phyloP scores from a whole-genome alignment of 208 protist species.

The Trypanosoma scelopori region DNA sequence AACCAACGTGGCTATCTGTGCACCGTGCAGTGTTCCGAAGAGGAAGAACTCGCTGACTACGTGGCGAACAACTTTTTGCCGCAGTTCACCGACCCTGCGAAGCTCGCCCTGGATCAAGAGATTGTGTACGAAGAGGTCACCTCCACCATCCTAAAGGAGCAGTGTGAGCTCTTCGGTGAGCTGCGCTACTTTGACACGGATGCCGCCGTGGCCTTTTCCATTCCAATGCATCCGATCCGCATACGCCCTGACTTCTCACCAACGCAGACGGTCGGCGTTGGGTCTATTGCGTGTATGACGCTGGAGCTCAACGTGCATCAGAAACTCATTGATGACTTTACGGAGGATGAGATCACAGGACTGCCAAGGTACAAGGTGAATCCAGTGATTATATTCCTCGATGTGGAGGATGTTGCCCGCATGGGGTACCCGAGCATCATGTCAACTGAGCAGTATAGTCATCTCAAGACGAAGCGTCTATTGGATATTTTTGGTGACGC shows the following conservation, averaged over 20 bases:
- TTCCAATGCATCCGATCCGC: slow-evolving; percentile 83
- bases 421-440: slow-evolving; percentile 88
- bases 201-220: slow-evolving; percentile 72
- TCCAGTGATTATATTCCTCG: slow-evolving; percentile 70
- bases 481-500: slow-evolving; percentile 75
- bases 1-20: slow-evolving; percentile 78
- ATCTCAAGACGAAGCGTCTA: slow-evolving; percentile 77
- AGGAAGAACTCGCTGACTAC: slow-evolving; percentile 78
- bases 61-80: slow-evolving; percentile 66
- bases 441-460: slow-evolving; percentile 86
- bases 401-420: slow-evolving; percentile 84
- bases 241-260: slow-evolving; percentile 84
- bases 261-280: slow-evolving; percentile 83
- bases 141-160: slow-evolving; percentile 55
- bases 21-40: slow-evolving; percentile 58
- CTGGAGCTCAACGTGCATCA: slow-evolving; percentile 81
- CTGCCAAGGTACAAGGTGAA: slow-evolving; percentile 81
- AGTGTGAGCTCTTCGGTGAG: slow-evolving; percentile 79
- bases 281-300: slow-evolving; percentile 89
- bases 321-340: slow-evolving; percentile 73
- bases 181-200: slow-evolving; percentile 81
- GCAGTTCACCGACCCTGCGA: slow-evolving; percentile 41
- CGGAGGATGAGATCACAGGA: slow-evolving; percentile 73
- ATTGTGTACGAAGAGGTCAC: slow-evolving; percentile 61
- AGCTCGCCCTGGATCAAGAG: slow-evolving; percentile 73